Evolutionary conservation across 257 asterid genomes (phyloP).

Genomic region (Lycium ferocissimum): DNA sequence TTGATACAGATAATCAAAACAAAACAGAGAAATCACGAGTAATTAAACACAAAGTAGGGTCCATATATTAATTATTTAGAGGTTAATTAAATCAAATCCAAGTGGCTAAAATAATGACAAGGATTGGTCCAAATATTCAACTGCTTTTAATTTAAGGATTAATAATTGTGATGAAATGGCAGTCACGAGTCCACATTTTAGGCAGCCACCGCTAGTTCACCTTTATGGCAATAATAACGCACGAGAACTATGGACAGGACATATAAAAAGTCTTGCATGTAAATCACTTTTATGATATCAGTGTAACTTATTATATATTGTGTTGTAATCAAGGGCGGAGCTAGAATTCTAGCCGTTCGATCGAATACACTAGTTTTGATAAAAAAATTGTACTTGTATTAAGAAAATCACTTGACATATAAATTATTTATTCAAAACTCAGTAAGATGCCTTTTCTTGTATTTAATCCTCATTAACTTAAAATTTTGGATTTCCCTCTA

Average conservation of each 20-base stretch:
- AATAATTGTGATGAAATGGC: background rate
- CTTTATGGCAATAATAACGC: background rate
- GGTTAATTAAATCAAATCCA: background rate
- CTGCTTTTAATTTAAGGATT: background rate
- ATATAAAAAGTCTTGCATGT: background rate
- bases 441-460: background rate
- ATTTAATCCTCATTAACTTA: too few relatives aligned
- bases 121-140: background rate
- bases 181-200: conserved; percentile 11
- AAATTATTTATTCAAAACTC: too few relatives aligned
- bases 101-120: conserved; percentile 17
- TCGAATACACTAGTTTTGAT: too few relatives aligned
- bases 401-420: too few relatives aligned
- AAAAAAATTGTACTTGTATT: background rate
- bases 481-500: too few relatives aligned
- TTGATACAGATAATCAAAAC: background rate
- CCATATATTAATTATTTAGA: background rate
- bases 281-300: background rate
- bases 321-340: background rate
- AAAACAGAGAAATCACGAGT: background rate
- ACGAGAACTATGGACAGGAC: background rate
- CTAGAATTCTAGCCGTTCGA: background rate
- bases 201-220: too few relatives aligned
- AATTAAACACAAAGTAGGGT: background rate
- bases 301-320: too few relatives aligned